A percentile compares a stretch with the other conserved stretches of the same genome.
These are phyloP conservation scores for Rhazya stricta DNA, from an alignment of 257 asterid species.

Conservation along the genomic window DNA sequence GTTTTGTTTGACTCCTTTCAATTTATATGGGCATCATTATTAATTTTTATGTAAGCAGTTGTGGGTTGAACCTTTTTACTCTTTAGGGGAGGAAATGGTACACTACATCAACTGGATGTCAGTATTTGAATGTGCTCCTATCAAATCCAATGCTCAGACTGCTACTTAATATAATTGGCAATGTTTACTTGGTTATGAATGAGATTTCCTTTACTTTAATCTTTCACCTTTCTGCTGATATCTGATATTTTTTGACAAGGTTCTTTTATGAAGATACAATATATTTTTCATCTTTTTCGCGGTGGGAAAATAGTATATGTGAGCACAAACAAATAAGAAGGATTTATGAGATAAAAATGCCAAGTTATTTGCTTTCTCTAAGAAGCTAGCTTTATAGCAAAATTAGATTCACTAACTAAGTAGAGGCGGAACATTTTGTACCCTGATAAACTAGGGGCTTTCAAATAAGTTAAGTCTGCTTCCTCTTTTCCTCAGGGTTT, in stretches of 20 bases:
- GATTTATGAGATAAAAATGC: neutral
- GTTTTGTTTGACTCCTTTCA: neutral
- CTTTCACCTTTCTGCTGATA: neutral
- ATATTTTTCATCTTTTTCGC: neutral
- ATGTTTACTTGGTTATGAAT: neutral
- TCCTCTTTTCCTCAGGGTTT: slow-evolving; percentile 56
- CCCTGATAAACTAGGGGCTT: neutral
- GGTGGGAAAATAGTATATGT: neutral
- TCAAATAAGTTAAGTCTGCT: slow-evolving; percentile 4
- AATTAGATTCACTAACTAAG: neutral
- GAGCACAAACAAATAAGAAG: neutral
- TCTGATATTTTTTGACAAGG: neutral
- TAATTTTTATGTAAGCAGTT: neutral
- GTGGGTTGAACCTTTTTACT: no score
- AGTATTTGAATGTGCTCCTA: neutral
- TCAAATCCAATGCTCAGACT: neutral
- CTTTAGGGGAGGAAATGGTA: neutral
- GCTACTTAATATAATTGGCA: neutral
- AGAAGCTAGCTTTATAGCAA: neutral
- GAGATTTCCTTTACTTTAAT: neutral
- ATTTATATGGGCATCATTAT: neutral
- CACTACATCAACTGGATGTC: neutral
- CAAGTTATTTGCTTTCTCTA: neutral
- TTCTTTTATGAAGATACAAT: neutral
- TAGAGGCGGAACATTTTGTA: neutral